Conservation (phyloP, 495 filamentous ascomycete genomes). For the Parachaetomium inaequale region DNA sequence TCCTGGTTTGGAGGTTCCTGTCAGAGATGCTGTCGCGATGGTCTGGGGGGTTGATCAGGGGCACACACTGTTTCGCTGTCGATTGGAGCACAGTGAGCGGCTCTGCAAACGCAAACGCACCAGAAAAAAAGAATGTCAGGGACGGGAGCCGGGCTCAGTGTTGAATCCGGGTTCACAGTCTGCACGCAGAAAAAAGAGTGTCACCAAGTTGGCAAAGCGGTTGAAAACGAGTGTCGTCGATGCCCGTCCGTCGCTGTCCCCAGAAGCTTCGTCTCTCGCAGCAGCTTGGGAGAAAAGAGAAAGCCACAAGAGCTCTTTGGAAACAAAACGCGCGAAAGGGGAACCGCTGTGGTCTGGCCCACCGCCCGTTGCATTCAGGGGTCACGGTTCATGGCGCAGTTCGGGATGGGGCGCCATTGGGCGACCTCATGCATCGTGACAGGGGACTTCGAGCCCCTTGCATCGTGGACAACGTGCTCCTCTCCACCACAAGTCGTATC, state of each 20-base stretch:
- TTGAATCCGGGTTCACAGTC: slow-evolving; percentile 9
- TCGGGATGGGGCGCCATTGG: slow-evolving; percentile 25
- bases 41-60: slow-evolving; percentile 30
- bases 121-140: slow-evolving; percentile 16
- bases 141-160: slow-evolving; percentile 13
- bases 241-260: slow-evolving; percentile 4
- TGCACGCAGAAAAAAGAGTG: slow-evolving; percentile 16
- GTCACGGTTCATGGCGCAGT: slow-evolving; percentile 12
- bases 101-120: slow-evolving; percentile 18
- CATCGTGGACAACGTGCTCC: neutral
- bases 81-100: slow-evolving; percentile 28
- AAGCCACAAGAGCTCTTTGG: neutral
- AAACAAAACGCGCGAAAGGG: slow-evolving; percentile 6
- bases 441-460: slow-evolving; percentile 10
- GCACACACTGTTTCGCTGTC: slow-evolving; percentile 25
- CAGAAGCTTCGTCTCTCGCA: neutral
- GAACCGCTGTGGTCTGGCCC: slow-evolving; percentile 9
- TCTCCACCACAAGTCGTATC: neutral
- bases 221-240: slow-evolving; percentile 22
- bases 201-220: neutral
- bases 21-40: slow-evolving; percentile 31
- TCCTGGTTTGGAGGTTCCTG: slow-evolving; percentile 16
- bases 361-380: slow-evolving; percentile 29
- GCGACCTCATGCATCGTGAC: slow-evolving; percentile 13
- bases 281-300: neutral